These are phyloP conservation scores for Hapsidospora chrysogenum DNA, from an alignment of 495 filamentous ascomycete genomes.

Conservation along the genomic window DNA sequence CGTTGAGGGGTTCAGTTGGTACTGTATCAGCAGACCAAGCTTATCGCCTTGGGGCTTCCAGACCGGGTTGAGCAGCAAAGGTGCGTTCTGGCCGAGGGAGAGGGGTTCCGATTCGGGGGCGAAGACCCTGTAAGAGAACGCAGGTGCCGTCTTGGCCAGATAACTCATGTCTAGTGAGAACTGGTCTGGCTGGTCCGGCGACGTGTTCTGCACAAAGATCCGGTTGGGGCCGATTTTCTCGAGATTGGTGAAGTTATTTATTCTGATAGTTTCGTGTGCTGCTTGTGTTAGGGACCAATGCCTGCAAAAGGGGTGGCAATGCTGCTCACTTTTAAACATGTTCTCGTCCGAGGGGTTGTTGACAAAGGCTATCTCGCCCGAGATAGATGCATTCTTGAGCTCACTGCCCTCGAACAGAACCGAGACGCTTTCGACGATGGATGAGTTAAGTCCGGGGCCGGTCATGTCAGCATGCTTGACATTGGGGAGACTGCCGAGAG, in stretches of 20 bases:
- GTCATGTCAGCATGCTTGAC: conserved; percentile 71
- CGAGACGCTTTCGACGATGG: conserved; percentile 80
- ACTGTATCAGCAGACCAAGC: conserved; percentile 67
- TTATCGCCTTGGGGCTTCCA: conserved; percentile 78
- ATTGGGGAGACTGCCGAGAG: conserved; percentile 43
- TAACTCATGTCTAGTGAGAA: conserved; percentile 59
- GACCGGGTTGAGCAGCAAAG: conserved; percentile 57
- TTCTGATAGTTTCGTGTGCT: conserved; percentile 46
- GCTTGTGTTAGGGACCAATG: neutral
- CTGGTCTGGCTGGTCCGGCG: conserved; percentile 53
- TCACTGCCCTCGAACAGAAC: conserved; percentile 58
- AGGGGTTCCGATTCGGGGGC: conserved; percentile 43
- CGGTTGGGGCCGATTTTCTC: conserved; percentile 94
- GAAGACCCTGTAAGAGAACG: conserved; percentile 93
- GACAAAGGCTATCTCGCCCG: conserved; percentile 80
- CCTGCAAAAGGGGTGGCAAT: neutral
- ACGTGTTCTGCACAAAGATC: conserved; percentile 60
- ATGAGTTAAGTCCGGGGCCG: conserved; percentile 66
- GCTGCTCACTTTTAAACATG: conserved; percentile 1
- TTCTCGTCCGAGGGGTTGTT: conserved; percentile 46
- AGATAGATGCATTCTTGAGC: conserved; percentile 54
- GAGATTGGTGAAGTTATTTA: conserved; percentile 81
- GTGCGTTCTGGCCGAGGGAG: conserved; percentile 41
- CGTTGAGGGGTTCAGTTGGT: conserved; percentile 67
- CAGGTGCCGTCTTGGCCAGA: conserved; percentile 58